These are phyloP conservation scores for Akanthomyces uredinophilus DNA, from an alignment of 2,329 filamentous ascomycete genomes.

Conservation along the genomic window DNA sequence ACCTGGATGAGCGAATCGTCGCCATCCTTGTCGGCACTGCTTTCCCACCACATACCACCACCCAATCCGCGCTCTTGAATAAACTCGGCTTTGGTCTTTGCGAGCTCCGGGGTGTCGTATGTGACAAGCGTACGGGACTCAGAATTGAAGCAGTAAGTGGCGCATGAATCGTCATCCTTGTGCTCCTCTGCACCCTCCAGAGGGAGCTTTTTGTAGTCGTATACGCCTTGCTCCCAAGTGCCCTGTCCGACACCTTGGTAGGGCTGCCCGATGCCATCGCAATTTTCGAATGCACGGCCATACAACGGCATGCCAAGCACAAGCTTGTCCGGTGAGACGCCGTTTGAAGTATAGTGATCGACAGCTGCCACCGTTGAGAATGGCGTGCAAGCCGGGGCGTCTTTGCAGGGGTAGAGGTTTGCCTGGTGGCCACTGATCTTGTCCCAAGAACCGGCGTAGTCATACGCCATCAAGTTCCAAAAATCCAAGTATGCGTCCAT, in stretches of 20 bases:
- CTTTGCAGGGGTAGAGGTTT: slow-evolving; percentile 61
- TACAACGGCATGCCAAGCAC: slow-evolving; percentile 91
- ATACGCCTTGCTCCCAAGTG: slow-evolving; percentile 78
- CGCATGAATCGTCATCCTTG: slow-evolving; percentile 58
- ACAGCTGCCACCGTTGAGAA: slow-evolving; percentile 72
- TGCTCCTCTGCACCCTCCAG: slow-evolving; percentile 58
- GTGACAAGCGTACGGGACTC: slow-evolving; percentile 62
- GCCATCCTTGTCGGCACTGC: slow-evolving; percentile 66
- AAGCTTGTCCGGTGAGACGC: slow-evolving; percentile 66
- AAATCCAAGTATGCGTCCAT: slow-evolving; percentile 67
- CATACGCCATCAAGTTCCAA: slow-evolving; percentile 85
- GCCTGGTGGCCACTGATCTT: slow-evolving; percentile 67
- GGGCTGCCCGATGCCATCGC: slow-evolving; percentile 64
- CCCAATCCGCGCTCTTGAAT: slow-evolving; percentile 64
- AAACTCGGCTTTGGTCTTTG: slow-evolving; percentile 64
- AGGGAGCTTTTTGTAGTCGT: slow-evolving; percentile 85
- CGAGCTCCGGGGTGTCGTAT: slow-evolving; percentile 70
- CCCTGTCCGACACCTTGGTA: slow-evolving; percentile 73
- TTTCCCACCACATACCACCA: slow-evolving; percentile 98
- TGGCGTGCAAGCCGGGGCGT: slow-evolving; percentile 62
- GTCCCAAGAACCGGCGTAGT: slow-evolving; percentile 83
- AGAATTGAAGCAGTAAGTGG: slow-evolving; percentile 73
- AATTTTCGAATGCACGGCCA: slow-evolving; percentile 77
- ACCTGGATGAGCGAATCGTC: slow-evolving; percentile 63
- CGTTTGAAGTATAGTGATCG: slow-evolving; percentile 60